phyloP scores from a whole-genome alignment of 495 filamentous ascomycete genomes.

The Talaromyces ruber region DNA sequence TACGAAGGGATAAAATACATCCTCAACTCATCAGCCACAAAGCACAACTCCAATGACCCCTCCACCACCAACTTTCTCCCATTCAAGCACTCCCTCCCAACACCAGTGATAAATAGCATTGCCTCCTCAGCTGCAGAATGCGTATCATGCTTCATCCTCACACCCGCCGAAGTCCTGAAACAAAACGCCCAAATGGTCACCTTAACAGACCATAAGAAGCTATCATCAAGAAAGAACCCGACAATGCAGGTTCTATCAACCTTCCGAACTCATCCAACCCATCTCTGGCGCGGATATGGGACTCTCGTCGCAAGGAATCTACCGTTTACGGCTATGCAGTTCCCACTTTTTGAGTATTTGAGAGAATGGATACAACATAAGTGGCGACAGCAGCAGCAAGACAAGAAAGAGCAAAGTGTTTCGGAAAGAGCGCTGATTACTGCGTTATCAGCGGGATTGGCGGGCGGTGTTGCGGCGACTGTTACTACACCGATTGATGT shows the following conservation, averaged over 20 bases:
- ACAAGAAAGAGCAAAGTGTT: background rate
- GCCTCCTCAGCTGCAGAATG: slow-evolving; percentile 70
- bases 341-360: slow-evolving; percentile 73
- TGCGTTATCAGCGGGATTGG: slow-evolving; percentile 57
- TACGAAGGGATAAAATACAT: slow-evolving; percentile 68
- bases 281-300: slow-evolving; percentile 71
- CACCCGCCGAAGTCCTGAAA: slow-evolving; percentile 86
- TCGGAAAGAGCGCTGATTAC: slow-evolving; percentile 50
- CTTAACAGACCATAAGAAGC: background rate
- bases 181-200: slow-evolving; percentile 77
- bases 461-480: slow-evolving; percentile 61
- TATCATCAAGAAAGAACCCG: slow-evolving; percentile 7
- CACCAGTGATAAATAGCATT: slow-evolving; percentile 55
- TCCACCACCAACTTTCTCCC: slow-evolving; percentile 29
- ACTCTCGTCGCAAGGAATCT: slow-evolving; percentile 73
- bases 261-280: slow-evolving; percentile 48
- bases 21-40: slow-evolving; percentile 20
- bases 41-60: slow-evolving; percentile 24
- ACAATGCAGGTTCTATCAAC: slow-evolving; percentile 45
- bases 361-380: slow-evolving; percentile 32
- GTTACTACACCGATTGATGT: slow-evolving; percentile 79
- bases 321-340: slow-evolving; percentile 81
- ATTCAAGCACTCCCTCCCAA: slow-evolving; percentile 38
- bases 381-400: slow-evolving; percentile 14
- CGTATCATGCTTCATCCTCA: slow-evolving; percentile 76